Evolutionary conservation across 2,329 filamentous ascomycete genomes (phyloP), one percentile per base, ranked within the genome.

Genomic region (Clarireedia homoeocarpa): DNA sequence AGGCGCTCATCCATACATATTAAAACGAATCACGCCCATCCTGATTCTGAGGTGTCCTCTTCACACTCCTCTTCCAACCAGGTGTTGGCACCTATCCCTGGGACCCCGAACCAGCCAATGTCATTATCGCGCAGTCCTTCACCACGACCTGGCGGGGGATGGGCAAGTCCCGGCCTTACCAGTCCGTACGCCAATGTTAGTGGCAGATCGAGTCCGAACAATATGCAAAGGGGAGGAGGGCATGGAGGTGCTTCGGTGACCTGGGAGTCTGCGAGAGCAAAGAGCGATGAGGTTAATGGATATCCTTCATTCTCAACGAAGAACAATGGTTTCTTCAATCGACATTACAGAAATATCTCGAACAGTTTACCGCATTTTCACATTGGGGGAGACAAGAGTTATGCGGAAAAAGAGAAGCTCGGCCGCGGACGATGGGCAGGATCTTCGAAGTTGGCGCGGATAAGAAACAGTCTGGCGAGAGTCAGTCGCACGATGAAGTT

Each of bases 41-140:
- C 14, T 5, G 20, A 20, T 20, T 45, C 45, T 17, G 36, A 50
- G 17, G 52, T 49, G 34, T 59, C 52, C 44, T 48, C 48, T 26
- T 54, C 57, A 34, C 58, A 62, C 17, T 36, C 52, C n/a, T 36
- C 45, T 14, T 40, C 52, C 4, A 54, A 40, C 26, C 45, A 46
- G 52, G 59, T 57, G 34, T 61, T 70, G 15, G 59, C 66, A 54
- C 62, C 67, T 12, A 67, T 70, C 49, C 67, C 68, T 56, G 67
- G 80, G 67, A 84, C 78, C 51, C 78, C 82, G 45, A 77, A 74
- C 65, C 67, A 72, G 63, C 73, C 75, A 66, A 96, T 96, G 91
- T 88, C 88, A 63, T 75, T 92, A 61, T 94, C 91, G 63, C 84
- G 90, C 73, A 95, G 89, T 69, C 89, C 91, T 51, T 96, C 90